Percentiles rank a stretch among this genome's conserved stretches.
phyloP scores from a whole-genome alignment of 164 flowering plant species.

The Vitis rotundifolia region DNA sequence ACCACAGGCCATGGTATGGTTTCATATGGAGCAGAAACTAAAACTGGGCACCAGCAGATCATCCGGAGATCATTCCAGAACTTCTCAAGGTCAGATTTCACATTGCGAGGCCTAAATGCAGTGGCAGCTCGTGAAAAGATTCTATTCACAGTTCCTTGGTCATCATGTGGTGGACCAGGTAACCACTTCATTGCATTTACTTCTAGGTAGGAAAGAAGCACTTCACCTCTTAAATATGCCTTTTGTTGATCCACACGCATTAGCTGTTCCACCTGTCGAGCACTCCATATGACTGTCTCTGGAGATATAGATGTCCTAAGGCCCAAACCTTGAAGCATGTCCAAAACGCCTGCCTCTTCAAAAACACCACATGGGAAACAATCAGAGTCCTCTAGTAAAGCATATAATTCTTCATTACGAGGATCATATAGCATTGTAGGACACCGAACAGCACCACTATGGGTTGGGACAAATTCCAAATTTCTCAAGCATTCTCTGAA shows the following conservation, averaged over 20 bases:
- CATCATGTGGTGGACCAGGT: conserved; percentile 35
- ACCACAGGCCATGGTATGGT: conserved; percentile 89
- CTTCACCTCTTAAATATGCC: conserved; percentile 75
- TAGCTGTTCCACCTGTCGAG: conserved; percentile 64
- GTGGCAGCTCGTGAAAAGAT: conserved; percentile 68
- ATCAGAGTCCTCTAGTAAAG: conserved; percentile 77
- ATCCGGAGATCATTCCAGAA: conserved; percentile 86
- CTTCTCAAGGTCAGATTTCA: conserved; percentile 69
- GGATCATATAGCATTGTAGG: conserved; percentile 86
- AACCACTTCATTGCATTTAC: conserved; percentile 85
- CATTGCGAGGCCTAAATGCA: conserved; percentile 55
- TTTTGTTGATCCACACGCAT: conserved; percentile 62
- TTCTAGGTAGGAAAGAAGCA: conserved; percentile 86
- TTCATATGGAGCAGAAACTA: conserved; percentile 75
- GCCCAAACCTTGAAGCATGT: conserved; percentile 87
- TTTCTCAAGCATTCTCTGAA: conserved; percentile 62
- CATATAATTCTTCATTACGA: conserved; percentile 85
- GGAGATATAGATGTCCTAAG: conserved; percentile 75
- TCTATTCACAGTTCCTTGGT: conserved; percentile 53
- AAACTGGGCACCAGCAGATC: conserved; percentile 95
- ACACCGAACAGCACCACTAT: conserved; percentile 52
- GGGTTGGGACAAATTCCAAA: conserved; percentile 79
- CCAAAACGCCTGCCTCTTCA: conserved; percentile 61
- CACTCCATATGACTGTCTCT: conserved; percentile 77
- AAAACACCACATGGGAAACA: conserved; percentile 74